phyloP scores from a whole-genome alignment of 306 rosid species.

The Luffa acutangula region DNA sequence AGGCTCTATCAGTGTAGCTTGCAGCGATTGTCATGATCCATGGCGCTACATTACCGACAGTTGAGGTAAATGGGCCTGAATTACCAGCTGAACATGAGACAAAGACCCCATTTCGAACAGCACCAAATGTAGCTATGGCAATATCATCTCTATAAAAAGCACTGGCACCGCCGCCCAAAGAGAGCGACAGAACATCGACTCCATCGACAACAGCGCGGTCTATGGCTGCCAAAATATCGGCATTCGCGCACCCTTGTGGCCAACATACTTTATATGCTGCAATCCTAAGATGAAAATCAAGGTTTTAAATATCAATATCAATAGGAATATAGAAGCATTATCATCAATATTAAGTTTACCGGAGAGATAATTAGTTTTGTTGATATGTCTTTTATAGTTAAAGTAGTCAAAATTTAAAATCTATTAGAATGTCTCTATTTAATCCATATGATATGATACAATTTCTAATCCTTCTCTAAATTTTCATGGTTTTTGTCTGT shows the following conservation, averaged over 20 bases:
- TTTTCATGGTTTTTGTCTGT: no score
- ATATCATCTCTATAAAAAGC: conserved; percentile 36
- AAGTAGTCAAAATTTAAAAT: no score
- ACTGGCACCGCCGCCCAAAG: conserved; percentile 40
- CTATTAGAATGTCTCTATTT: no score
- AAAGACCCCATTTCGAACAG: conserved; percentile 36
- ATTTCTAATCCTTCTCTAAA: no score
- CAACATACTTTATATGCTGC: conserved; percentile 70
- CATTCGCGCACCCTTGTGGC: conserved; percentile 39
- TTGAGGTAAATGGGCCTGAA: conserved; percentile 41
- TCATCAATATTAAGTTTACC: no score
- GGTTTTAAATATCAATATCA: not conserved
- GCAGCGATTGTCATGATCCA: conserved; percentile 80
- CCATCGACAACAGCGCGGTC: conserved; percentile 64
- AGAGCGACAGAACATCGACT: conserved; percentile 56
- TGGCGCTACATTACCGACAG: conserved; percentile 49
- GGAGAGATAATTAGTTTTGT: no score
- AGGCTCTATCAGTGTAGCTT: conserved; percentile 54
- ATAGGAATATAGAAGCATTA: no score
- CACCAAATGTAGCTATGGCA: conserved; percentile 60
- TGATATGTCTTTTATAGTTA: no score
- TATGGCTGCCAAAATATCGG: conserved; percentile 55
- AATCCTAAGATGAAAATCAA: not conserved
- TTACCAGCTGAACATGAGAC: conserved; percentile 73
- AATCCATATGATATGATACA: no score